phyloP scores from a whole-genome alignment of 1,284 basidiomycete genomes.

The Serendipita sp. region DNA sequence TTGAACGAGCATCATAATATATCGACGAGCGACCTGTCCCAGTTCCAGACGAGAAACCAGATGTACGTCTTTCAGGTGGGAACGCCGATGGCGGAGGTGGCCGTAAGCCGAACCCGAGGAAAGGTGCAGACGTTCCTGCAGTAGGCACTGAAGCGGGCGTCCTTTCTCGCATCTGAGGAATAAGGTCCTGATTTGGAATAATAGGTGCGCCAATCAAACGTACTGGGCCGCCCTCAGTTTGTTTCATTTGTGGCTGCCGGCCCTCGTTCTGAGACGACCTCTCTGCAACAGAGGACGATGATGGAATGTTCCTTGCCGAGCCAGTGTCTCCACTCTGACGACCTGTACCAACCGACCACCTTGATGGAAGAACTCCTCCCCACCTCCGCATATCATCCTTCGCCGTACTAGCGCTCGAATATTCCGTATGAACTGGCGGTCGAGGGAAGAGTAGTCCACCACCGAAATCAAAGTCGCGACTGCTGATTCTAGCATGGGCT shows the following conservation, averaged over 20 bases:
- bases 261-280: neutral
- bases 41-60: neutral
- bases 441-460: slow-evolving; percentile 2
- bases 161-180: neutral
- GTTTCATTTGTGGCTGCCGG: neutral
- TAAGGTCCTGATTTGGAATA: neutral
- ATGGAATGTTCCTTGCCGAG: neutral
- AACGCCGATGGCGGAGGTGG: slow-evolving; percentile 1
- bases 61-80: neutral
- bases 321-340: neutral
- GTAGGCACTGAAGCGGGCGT: neutral
- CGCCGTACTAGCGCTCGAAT: slow-evolving; percentile 2
- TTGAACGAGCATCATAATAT: slow-evolving; percentile 4
- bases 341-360: neutral
- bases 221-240: neutral
- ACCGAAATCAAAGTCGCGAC: slow-evolving; percentile 4
- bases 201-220: neutral
- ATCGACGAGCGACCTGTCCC: neutral
- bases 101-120: neutral
- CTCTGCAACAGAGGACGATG: neutral
- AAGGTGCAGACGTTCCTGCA: neutral
- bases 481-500: neutral
- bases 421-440: neutral
- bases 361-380: neutral
- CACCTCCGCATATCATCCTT: slow-evolving; percentile 4